phyloP scores from a whole-genome alignment of 2,329 filamentous ascomycete species.

The Fusarium illudens region DNA sequence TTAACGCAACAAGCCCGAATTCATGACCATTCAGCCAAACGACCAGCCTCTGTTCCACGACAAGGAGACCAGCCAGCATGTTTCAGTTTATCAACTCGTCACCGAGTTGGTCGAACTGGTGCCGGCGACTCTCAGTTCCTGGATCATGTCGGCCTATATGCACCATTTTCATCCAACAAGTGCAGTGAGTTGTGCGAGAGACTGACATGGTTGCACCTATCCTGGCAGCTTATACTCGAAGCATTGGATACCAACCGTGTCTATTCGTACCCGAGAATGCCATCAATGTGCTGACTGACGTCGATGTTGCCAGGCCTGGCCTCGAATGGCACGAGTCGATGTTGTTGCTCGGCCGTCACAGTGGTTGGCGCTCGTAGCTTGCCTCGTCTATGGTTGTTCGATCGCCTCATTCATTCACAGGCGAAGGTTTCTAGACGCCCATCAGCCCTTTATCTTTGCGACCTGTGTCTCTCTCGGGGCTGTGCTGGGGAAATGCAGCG shows the following conservation, averaged over 20 bases:
- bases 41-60: conserved; percentile 2
- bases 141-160: conserved; percentile 36
- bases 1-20: conserved; percentile 16
- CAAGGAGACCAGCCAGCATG: conserved; percentile 18
- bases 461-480: conserved; percentile 31
- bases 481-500: conserved; percentile 22
- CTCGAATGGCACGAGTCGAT: conserved; percentile 14
- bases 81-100: conserved; percentile 12
- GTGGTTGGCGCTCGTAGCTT: conserved; percentile 35
- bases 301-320: conserved; percentile 27
- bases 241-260: not conserved
- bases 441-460: conserved; percentile 29
- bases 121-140: conserved; percentile 33
- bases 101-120: conserved; percentile 34
- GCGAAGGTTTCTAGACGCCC: conserved; percentile 28
- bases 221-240: not conserved
- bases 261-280: not conserved
- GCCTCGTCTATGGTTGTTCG: conserved; percentile 39
- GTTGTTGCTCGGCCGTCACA: conserved; percentile 22
- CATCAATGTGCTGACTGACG: conserved; percentile 26
- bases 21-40: conserved; percentile 28
- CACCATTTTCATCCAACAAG: conserved; percentile 20
- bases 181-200: conserved; percentile 27
- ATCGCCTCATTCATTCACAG: conserved; percentile 37
- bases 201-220: not conserved